These are phyloP conservation scores for Drechmeria coniospora DNA, from an alignment of 2,329 filamentous ascomycete genomes.

Conservation along the genomic window DNA sequence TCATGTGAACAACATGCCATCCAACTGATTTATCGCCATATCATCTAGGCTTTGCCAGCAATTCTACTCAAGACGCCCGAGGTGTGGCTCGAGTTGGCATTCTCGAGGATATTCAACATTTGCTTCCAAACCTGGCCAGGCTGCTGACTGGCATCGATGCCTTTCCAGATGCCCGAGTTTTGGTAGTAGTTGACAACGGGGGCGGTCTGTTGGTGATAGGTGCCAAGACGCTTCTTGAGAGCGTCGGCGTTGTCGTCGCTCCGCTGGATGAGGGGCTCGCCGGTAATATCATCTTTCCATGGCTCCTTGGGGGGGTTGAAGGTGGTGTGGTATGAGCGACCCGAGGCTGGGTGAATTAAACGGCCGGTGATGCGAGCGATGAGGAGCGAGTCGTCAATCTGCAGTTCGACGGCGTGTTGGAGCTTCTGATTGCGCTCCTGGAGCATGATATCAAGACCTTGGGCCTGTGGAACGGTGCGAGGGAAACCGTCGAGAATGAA, in stretches of 20 bases:
- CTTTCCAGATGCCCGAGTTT: slow-evolving; percentile 92
- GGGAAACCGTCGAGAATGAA: slow-evolving; percentile 99
- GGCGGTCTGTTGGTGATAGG: slow-evolving; percentile 86
- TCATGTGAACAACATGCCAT: no score
- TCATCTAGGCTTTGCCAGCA: slow-evolving; percentile 13
- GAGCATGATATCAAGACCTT: slow-evolving; percentile 91
- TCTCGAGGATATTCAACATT: slow-evolving; percentile 69
- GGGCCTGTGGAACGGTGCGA: slow-evolving; percentile 85
- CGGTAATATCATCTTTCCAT: slow-evolving; percentile 95
- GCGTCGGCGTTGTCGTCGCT: slow-evolving; percentile 95
- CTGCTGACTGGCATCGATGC: slow-evolving; percentile 89
- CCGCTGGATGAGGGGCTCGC: slow-evolving; percentile 90
- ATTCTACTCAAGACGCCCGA: slow-evolving; percentile 25
- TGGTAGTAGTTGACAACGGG: slow-evolving; percentile 96
- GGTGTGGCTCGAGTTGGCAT: slow-evolving; percentile 27
- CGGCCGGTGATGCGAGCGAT: slow-evolving; percentile 94
- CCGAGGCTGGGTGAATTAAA: slow-evolving; percentile 86
- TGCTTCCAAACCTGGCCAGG: slow-evolving; percentile 93
- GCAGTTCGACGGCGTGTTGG: slow-evolving; percentile 88
- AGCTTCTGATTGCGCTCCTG: slow-evolving; percentile 61
- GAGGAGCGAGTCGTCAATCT: slow-evolving; percentile 89
- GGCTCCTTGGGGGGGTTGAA: slow-evolving; percentile 93
- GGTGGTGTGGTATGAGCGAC: slow-evolving; percentile 92
- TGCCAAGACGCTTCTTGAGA: slow-evolving; percentile 82
- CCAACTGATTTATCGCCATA: no score